Evolutionary conservation across 805 yeast genomes (phyloP), one percentile per base, ranked within the genome.

Genomic region (Saturnispora gosingensis): DNA sequence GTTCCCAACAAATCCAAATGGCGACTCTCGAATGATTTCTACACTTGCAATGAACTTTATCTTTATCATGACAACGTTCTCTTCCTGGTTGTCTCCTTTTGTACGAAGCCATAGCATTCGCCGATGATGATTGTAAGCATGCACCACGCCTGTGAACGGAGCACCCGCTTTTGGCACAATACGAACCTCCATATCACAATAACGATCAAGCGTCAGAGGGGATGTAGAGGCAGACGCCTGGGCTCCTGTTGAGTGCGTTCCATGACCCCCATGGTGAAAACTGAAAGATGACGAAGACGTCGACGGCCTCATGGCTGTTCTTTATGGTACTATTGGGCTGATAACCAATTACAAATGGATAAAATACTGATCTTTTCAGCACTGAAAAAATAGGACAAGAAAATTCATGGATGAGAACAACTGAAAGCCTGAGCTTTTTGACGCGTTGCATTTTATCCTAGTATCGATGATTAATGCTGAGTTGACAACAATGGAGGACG

Each of bases 401-500:
- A n/a, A 24, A 22, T 24, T 40, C 42, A n/a, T 27, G 24, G 34
- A 13, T 16, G 13, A 40, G 24, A 15, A 10, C 11, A 10, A 35
- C 43, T 24, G 42, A 35, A 7, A 48, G 18, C 36, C 18, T 46
- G 46, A 45, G 34, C 20, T 5, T 51, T 35, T 36, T 28, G 24
- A 46, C 49, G 43, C 44, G 43, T 46, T 27, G 18, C 43, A 34
- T 18, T 16, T 42, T 9, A 40, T 42, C 16, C 8, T 10, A 10
- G 8, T 4, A 40, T 40, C 10, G 27, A 24, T 11, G 44, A 8
- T 40, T 40, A 24, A 24, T 40, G n/a, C 30, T 5, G 30, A 40
- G 16, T 40, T 38, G 42, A 34, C 25, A 6, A 46, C 15, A 27
- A 30, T 24, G 35, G 65, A 62, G 5, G 62, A 57, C 16, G 61